Conservation (phyloP, 345 rosid genomes). For the Eucalyptus marginata region DNA sequence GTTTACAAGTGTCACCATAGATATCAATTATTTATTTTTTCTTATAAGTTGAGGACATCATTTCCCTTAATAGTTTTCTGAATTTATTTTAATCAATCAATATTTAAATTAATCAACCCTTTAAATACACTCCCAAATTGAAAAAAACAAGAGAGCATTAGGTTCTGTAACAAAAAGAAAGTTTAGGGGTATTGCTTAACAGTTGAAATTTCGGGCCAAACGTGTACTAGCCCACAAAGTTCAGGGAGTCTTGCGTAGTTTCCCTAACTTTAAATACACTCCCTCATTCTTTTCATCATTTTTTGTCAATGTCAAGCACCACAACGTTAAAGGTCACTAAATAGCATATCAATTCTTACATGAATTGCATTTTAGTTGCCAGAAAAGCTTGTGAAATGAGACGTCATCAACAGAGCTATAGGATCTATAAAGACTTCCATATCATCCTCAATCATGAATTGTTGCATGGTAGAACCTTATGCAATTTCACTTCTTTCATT, state of each 20-base stretch:
- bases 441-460: background rate
- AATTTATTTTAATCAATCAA: background rate
- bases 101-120: background rate
- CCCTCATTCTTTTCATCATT: background rate
- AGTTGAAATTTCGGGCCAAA: background rate
- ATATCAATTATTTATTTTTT: background rate
- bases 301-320: background rate
- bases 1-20: background rate
- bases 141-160: background rate
- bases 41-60: background rate
- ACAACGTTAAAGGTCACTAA: background rate
- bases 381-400: background rate
- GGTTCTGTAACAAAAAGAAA: background rate
- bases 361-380: background rate
- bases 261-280: background rate
- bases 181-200: background rate
- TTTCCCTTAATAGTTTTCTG: background rate
- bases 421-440: background rate
- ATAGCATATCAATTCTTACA: background rate
- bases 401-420: background rate
- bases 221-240: background rate
- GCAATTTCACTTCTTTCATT: background rate
- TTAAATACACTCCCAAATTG: background rate
- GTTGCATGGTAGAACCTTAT: background rate
- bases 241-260: background rate